Evolutionary conservation across 345 rosid genomes (phyloP).

Genomic region (Eucalyptus fibrosa): DNA sequence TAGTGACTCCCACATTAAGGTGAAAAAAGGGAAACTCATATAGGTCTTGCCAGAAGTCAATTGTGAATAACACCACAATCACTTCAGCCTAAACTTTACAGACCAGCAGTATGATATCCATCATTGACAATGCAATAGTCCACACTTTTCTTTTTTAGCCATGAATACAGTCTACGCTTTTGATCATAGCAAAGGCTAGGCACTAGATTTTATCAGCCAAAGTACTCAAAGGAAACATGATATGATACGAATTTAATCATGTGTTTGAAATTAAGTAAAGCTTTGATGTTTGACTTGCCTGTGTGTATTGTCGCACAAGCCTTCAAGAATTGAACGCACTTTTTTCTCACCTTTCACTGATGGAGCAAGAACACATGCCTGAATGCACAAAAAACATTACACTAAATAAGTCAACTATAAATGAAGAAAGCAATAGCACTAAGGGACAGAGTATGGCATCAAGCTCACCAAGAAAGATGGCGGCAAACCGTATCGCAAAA

Average conservation of each 20-base stretch:
- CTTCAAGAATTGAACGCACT: constrained; percentile 87
- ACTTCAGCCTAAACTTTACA: background rate
- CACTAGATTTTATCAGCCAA: background rate
- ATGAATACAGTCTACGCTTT: background rate
- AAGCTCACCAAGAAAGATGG: constrained; percentile 82
- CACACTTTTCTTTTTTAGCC: background rate
- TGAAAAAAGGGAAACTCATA: background rate
- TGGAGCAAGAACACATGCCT: constrained; percentile 92
- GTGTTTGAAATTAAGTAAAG: background rate
- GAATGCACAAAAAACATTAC: constrained; percentile 7
- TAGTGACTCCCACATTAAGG: background rate
- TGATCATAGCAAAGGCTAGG: background rate
- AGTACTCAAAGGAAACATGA: background rate
- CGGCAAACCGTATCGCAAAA: constrained; percentile 95
- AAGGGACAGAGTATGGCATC: background rate
- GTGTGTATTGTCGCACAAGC: constrained; percentile 53
- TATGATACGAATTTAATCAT: background rate
- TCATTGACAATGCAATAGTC: background rate
- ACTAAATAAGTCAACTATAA: background rate
- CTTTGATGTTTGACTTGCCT: constrained; percentile 37
- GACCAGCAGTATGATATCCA: background rate
- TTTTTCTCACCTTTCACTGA: constrained; percentile 80
- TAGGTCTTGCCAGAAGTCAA: background rate
- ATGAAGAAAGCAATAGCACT: background rate
- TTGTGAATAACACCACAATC: background rate